Base-by-base conservation (phyloP, 306 rosid species). In the Trichosanthes cucumerina region DNA sequence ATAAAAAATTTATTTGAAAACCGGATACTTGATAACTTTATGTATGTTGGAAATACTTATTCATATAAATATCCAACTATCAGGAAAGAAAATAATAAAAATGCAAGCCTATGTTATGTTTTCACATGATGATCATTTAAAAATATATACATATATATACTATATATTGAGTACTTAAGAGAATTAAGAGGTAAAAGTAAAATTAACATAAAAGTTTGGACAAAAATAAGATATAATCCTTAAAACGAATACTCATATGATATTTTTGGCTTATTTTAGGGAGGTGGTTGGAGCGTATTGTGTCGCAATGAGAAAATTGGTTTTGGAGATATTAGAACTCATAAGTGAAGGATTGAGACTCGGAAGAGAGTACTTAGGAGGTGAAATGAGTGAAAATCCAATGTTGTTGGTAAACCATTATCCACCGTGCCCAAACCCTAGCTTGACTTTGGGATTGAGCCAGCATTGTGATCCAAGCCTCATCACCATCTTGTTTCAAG, bases 351-450 rank as follows among this genome's bases (percentile, higher is more conserved):
- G 93, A 3, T 81, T 93, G 79, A 90, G 94, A 73, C 77, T 91
- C 0, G 49, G 52, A 6, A 41, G 31, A 7, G 80, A 53, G 39
- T 86, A 80, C 76, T 88, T 93, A 8, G 2, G n/a, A 31, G 90
- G 88, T 10, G 88, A 76, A 64, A 86, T 83, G 0, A 63, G 84
- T 78, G 85, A 84, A 56, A 81, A 68, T 79, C 92, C 92, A 54
- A 6, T 54, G 8, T 0, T 93, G 15, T 2, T 85, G 44, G 78
- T 14, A 36, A 93, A 93, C 83, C 90, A 93, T 79, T 93, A 88
- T 56, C 96, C 96, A 15, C 88, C 91, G 0, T 93, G 98, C 50
- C 98, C 96, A 7, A 85, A 93, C 10, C 94, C 96, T 53, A 86
- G 89, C 74, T 79, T 93, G 76, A 86, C 98, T 23, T 78, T 93